Conservation (phyloP, 805 yeast species). For the Starmerella sp. region DNA sequence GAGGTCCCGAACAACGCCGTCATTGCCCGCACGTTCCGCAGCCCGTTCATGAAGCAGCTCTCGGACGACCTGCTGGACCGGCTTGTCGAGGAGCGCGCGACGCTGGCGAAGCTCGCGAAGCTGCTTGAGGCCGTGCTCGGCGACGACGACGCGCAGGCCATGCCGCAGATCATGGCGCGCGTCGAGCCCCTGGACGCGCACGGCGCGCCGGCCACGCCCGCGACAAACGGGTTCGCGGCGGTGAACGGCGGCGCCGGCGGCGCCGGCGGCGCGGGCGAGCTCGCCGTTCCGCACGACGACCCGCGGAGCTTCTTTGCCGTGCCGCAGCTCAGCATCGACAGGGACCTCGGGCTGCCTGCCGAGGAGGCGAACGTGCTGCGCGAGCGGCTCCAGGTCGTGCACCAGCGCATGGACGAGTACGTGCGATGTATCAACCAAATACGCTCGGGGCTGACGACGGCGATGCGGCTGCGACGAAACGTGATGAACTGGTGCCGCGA, state of each 20-base stretch:
- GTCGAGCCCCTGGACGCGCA: constrained; percentile 3
- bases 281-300: constrained; percentile 6
- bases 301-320: constrained; percentile 41
- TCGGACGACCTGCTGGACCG: constrained; percentile 64
- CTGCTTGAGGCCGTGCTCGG: constrained; percentile 74
- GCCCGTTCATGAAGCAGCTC: constrained; percentile 44
- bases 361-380: constrained; percentile 59
- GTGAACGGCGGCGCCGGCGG: background rate
- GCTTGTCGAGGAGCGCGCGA: constrained; percentile 71
- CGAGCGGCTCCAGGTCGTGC: constrained; percentile 62
- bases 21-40: constrained; percentile 52
- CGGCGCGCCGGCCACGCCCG: constrained; percentile 14
- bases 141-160: constrained; percentile 50
- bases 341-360: constrained; percentile 40
- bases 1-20: constrained; percentile 66
- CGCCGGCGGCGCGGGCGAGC: background rate
- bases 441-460: constrained; percentile 64
- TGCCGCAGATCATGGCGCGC: constrained; percentile 14
- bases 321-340: constrained; percentile 41
- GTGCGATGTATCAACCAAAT: constrained; percentile 65
- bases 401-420: constrained; percentile 79
- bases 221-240: constrained; percentile 6
- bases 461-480: constrained; percentile 60
- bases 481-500: constrained; percentile 78
- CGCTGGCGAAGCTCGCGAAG: constrained; percentile 57